phyloP scores from a whole-genome alignment of 106 monocot genomes.

The Acanthochlamys bracteata region DNA sequence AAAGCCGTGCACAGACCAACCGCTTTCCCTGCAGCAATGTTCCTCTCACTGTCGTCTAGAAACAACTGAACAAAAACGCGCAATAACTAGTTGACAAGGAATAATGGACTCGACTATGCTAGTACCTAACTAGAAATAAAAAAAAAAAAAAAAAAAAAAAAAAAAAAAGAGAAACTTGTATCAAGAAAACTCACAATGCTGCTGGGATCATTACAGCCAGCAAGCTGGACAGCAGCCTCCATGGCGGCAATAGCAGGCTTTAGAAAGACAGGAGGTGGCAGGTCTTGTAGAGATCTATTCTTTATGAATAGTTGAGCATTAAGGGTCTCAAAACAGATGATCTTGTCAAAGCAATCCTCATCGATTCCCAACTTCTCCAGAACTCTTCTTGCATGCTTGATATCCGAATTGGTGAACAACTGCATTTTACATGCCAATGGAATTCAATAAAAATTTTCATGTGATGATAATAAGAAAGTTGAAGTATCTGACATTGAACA shows the following conservation, averaged over 20 bases:
- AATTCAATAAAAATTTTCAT: not conserved
- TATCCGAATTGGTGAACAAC: conserved; percentile 88
- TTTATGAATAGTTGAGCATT: conserved; percentile 58
- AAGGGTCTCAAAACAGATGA: conserved; percentile 88
- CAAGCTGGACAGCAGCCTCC: conserved; percentile 32
- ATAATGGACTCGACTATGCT: not conserved
- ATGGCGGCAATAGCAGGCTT: conserved; percentile 52
- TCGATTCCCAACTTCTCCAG: conserved; percentile 52
- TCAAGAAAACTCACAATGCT: too few species aligned
- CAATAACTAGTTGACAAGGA: too few species aligned
- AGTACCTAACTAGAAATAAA: too few species aligned
- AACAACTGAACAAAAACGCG: too few species aligned
- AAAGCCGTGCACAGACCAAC: conserved; percentile 56
- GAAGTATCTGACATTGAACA: not conserved
- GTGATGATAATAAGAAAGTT: too few species aligned
- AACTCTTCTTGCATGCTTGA: conserved; percentile 43
- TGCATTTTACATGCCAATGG: conserved; percentile 11
- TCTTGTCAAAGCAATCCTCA: conserved; percentile 39
- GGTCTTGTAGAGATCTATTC: not conserved
- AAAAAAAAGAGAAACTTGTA: too few species aligned
- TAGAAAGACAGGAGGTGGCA: conserved; percentile 28
- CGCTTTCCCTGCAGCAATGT: conserved; percentile 72
- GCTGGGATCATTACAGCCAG: conserved; percentile 38
- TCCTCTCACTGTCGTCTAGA: conserved; percentile 86
- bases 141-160: too few species aligned